Evolutionary conservation across 306 rosid species (phyloP).

Genomic region (Fagus crenata): DNA sequence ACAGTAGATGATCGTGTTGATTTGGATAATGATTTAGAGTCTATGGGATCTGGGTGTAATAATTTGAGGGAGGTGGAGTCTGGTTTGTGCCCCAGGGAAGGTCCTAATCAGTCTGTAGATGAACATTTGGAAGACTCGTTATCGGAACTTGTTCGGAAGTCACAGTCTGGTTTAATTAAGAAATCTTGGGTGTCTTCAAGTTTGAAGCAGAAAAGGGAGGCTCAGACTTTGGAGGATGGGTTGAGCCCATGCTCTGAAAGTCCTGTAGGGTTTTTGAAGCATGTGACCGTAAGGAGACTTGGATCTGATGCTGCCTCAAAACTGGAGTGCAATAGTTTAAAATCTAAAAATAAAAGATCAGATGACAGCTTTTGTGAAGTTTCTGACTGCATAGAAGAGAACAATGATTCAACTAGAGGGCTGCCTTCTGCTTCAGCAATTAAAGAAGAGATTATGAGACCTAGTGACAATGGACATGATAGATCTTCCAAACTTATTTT

Average conservation of each 20-base stretch:
- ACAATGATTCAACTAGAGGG: constrained; percentile 26
- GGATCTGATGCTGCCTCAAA: constrained; percentile 35
- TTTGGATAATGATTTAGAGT: constrained; percentile 19
- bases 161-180: constrained; percentile 47
- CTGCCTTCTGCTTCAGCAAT: constrained; percentile 1
- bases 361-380: constrained; percentile 14
- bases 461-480: constrained; percentile 6
- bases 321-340: constrained; percentile 15
- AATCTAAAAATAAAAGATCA: constrained; percentile 9
- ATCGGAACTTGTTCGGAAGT: constrained; percentile 51
- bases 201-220: constrained; percentile 42
- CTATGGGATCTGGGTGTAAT: constrained; percentile 32
- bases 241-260: constrained; percentile 30
- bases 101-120: constrained; percentile 37
- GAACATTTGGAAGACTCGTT: constrained; percentile 53
- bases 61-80: constrained; percentile 25
- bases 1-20: constrained; percentile 7
- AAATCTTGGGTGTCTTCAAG: constrained; percentile 39
- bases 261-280: constrained; percentile 33
- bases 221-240: constrained; percentile 40
- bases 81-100: constrained; percentile 29
- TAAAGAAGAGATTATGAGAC: constrained; percentile 17
- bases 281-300: constrained; percentile 29
- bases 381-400: constrained; percentile 23
- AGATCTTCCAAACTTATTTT: constrained; percentile 9